Evolutionary conservation across 495 filamentous ascomycete species (phyloP).

Genomic region (Penicillium salamii): DNA sequence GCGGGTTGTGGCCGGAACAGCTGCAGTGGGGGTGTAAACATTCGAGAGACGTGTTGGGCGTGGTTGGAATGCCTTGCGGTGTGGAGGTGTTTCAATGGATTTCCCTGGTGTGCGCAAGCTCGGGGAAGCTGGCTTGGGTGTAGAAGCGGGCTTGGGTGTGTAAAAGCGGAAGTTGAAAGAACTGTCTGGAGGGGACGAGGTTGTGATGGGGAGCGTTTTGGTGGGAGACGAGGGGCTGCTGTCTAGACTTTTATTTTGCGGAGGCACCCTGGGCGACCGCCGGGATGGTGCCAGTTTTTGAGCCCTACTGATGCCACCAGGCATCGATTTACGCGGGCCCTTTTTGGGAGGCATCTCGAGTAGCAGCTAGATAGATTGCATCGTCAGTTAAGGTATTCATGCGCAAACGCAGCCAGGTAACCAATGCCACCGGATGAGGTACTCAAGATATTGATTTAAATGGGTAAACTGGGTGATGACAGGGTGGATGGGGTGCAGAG

Average conservation of each 20-base stretch:
- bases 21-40: conserved; percentile 22
- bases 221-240: not conserved
- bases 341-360: conserved; percentile 25
- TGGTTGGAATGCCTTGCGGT: conserved; percentile 18
- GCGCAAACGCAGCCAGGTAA: conserved; percentile 2
- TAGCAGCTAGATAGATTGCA: conserved; percentile 8
- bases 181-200: conserved; percentile 8
- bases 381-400: conserved; percentile 10
- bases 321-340: conserved; percentile 22
- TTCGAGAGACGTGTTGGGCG: conserved; percentile 24
- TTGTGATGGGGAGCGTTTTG: conserved; percentile 10
- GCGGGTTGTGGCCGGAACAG: conserved; percentile 10
- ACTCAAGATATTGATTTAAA: not conserved
- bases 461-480: not conserved
- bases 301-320: conserved; percentile 10
- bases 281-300: conserved; percentile 19
- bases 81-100: conserved; percentile 11
- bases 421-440: too few species aligned
- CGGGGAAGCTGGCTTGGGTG: conserved; percentile 9
- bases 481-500: not conserved
- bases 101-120: not conserved
- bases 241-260: conserved; percentile 5
- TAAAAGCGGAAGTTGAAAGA: conserved; percentile 16
- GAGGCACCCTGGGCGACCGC: conserved; percentile 18
- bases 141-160: conserved; percentile 11